Evolutionary conservation across 352 stramenopile genomes (phyloP).

Genomic region (Phytopythium litorale): DNA sequence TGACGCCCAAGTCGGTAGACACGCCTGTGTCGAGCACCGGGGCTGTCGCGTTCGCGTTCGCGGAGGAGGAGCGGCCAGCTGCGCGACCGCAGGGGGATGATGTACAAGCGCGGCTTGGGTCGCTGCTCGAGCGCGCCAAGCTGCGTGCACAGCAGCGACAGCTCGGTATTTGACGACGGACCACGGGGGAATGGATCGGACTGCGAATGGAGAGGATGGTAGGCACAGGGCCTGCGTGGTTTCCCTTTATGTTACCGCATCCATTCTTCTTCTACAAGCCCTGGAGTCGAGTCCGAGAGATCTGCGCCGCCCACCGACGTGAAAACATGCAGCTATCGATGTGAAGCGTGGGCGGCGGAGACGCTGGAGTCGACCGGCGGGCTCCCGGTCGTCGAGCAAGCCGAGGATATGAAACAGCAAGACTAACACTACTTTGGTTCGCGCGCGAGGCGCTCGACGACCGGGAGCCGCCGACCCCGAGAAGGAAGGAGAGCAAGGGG

Average conservation of each 20-base stretch:
- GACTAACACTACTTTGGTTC: constrained; percentile 5
- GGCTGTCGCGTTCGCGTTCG: constrained; percentile 10
- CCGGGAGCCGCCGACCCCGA: constrained; percentile 1
- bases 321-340: constrained; percentile 7
- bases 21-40: constrained; percentile 14
- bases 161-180: not conserved
- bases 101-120: constrained; percentile 30
- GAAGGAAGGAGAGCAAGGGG: not conserved
- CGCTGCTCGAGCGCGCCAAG: constrained; percentile 34
- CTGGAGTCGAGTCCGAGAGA: not conserved
- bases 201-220: not conserved
- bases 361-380: not conserved
- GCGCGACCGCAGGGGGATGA: constrained; percentile 6
- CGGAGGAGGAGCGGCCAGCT: not conserved
- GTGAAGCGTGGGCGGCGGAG: constrained; percentile 10
- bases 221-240: not conserved
- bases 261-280: constrained; percentile 2
- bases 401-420: constrained; percentile 4
- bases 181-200: not conserved
- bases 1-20: not conserved
- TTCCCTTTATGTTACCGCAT: constrained; percentile 4
- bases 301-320: constrained; percentile 8
- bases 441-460: constrained; percentile 3
- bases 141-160: constrained; percentile 19
- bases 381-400: not conserved